Conservation (phyloP, 495 filamentous ascomycete species). For the Penicillium robsamsonii region DNA sequence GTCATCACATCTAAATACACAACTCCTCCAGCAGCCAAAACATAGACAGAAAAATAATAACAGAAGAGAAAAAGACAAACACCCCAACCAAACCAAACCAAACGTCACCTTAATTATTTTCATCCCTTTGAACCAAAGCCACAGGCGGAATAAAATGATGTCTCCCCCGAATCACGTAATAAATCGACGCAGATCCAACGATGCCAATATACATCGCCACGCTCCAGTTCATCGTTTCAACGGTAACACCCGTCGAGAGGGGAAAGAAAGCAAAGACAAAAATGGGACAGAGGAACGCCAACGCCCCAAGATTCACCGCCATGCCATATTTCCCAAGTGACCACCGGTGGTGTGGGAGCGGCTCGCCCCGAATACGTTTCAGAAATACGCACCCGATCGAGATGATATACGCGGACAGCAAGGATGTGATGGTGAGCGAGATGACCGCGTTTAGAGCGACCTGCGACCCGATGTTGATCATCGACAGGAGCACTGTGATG, state of each 20-base stretch:
- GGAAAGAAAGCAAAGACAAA: slow-evolving; percentile 58
- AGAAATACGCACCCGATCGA: slow-evolving; percentile 47
- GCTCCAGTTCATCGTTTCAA: slow-evolving; percentile 50
- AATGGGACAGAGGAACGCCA: slow-evolving; percentile 42
- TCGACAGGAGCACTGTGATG: slow-evolving; percentile 46
- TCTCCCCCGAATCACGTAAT: slow-evolving; percentile 42
- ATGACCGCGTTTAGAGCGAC: slow-evolving; percentile 48
- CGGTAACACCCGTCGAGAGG: slow-evolving; percentile 36
- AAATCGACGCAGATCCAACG: slow-evolving; percentile 43
- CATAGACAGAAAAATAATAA: neutral
- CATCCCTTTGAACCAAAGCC: slow-evolving; percentile 42
- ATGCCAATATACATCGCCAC: slow-evolving; percentile 47
- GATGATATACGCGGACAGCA: slow-evolving; percentile 51
- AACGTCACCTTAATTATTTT: neutral
- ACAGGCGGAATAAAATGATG: slow-evolving; percentile 47
- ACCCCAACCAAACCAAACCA: neutral
- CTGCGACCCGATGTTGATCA: slow-evolving; percentile 54
- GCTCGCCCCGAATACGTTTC: slow-evolving; percentile 42
- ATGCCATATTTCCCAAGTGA: slow-evolving; percentile 49
- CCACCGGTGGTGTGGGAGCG: slow-evolving; percentile 48
- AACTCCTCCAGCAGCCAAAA: neutral
- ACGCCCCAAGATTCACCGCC: slow-evolving; percentile 43
- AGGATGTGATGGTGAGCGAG: slow-evolving; percentile 43
- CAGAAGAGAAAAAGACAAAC: neutral
- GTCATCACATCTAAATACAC: slow-evolving; percentile 12